These are phyloP conservation scores for Quercus cerris DNA, from an alignment of 306 rosid genomes.

Conservation along the genomic window DNA sequence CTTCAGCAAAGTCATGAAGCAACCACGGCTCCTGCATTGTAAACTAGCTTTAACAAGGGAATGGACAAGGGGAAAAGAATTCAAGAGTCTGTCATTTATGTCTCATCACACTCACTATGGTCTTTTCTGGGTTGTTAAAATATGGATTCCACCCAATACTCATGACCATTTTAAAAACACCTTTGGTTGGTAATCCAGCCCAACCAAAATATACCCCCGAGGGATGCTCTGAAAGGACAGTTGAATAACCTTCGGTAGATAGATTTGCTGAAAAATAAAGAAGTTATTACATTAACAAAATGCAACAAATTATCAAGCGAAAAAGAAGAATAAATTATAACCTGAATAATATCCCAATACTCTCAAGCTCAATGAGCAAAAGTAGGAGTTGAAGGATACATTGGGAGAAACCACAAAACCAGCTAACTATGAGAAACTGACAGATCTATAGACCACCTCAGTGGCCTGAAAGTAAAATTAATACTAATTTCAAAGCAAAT, in stretches of 20 bases:
- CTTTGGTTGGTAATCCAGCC: slow-evolving; percentile 70
- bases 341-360: not conserved
- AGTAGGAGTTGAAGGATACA: slow-evolving; percentile 1
- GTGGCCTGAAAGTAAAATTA: not conserved
- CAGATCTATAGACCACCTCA: not conserved
- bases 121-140: slow-evolving; percentile 82
- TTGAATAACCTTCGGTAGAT: slow-evolving; percentile 56
- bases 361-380: not conserved
- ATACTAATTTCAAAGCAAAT: not conserved
- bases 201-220: slow-evolving; percentile 94
- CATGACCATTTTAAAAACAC: slow-evolving; percentile 89
- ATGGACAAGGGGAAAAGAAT: slow-evolving; percentile 1
- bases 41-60: slow-evolving; percentile 5
- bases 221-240: slow-evolving; percentile 72
- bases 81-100: slow-evolving; percentile 12
- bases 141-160: slow-evolving; percentile 95
- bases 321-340: not conserved
- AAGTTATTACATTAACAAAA: not conserved
- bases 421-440: not conserved
- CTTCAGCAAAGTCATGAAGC: slow-evolving; percentile 71
- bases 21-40: slow-evolving; percentile 85
- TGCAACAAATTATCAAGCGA: not conserved
- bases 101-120: slow-evolving; percentile 55
- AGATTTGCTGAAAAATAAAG: slow-evolving; percentile 68
- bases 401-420: slow-evolving; percentile 22